Conservation (phyloP, 352 stramenopile species). For the Phytophthora sp. region DNA sequence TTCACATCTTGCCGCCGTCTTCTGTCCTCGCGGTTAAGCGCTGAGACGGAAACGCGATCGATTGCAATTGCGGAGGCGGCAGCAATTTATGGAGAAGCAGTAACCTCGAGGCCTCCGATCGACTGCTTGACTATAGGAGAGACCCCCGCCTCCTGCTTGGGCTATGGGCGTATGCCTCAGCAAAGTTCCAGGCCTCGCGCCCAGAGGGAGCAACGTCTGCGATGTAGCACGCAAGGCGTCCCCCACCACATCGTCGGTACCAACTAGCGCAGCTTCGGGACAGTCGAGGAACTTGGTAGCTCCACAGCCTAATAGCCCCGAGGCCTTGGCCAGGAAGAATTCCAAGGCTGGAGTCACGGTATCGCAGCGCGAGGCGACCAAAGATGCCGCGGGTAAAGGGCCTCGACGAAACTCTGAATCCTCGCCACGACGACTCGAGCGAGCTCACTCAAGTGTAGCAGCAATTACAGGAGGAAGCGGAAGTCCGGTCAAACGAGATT, state of each 20-base stretch:
- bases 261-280: not conserved
- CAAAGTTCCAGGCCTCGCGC: slow-evolving; percentile 10
- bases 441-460: slow-evolving; percentile 6
- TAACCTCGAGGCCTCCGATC: not conserved
- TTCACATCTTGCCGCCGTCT: slow-evolving; percentile 6
- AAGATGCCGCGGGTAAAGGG: not conserved
- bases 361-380: not conserved
- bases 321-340: not conserved
- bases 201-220: slow-evolving; percentile 10
- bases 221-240: slow-evolving; percentile 4
- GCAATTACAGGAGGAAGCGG: not conserved
- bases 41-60: not conserved
- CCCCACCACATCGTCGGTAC: slow-evolving; percentile 3
- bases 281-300: slow-evolving; percentile 21
- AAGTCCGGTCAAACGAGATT: not conserved
- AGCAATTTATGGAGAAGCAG: slow-evolving; percentile 9
- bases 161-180: slow-evolving; percentile 27
- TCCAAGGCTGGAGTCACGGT: not conserved
- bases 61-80: not conserved
- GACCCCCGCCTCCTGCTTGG: not conserved
- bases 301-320: slow-evolving; percentile 5
- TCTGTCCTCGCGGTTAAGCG: not conserved
- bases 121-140: not conserved
- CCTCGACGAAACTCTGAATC: not conserved
- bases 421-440: slow-evolving; percentile 5